Evolutionary conservation across 352 stramenopile genomes (phyloP), one percentile per base, ranked within the genome.

Genomic region (Globisporangium abappressorium): DNA sequence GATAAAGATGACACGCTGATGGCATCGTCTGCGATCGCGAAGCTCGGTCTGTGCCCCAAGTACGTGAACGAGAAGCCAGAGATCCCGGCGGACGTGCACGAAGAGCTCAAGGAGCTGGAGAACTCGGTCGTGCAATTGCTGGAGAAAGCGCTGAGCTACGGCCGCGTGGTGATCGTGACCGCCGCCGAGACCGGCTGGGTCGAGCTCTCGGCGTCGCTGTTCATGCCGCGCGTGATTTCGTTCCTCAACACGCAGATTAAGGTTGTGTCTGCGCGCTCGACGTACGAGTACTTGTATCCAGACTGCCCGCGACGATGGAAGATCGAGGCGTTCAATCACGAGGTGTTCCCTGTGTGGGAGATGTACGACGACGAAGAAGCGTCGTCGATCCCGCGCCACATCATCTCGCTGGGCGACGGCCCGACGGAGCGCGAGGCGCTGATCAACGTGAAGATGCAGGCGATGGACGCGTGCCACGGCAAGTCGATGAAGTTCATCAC

Each of bases 101-200:
- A 71, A 2, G 84, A 95, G 66, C 77, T 97, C 14, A 81, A 83
- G 38, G 77, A 85, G 66, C 78, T 97, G 3, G 85, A 97, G 68
- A 74, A 90, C 26, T 83, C 73, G 24, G 90, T 93, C n/a, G 76
- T 91, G 56, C 75, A 83, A 62, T 67, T 97, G 7, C 73, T 97
- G 1, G 75, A 90, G 56, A 81, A 81, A 24, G 90, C 90, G 3
- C 66, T 96, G 30, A 79, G 69, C 3, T 90, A 82, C 64, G 91
- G 89, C 30, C 82, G 83, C 15, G 90, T 97, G 20, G 80, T 96
- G 33, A 95, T 97, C 46, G 85, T 97, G 38, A 97, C 91, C 1
- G 93, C 93, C 5, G 91, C 91, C 9, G 90, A 97, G 64, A 83
- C 80, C 7, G 91, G 89, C n/a, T 97, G 91, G 91, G 88, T 97